Evolutionary conservation across 2,329 filamentous ascomycete genomes (phyloP), one percentile per base, ranked within the genome.

Genomic region (Aspergillus sp.): DNA sequence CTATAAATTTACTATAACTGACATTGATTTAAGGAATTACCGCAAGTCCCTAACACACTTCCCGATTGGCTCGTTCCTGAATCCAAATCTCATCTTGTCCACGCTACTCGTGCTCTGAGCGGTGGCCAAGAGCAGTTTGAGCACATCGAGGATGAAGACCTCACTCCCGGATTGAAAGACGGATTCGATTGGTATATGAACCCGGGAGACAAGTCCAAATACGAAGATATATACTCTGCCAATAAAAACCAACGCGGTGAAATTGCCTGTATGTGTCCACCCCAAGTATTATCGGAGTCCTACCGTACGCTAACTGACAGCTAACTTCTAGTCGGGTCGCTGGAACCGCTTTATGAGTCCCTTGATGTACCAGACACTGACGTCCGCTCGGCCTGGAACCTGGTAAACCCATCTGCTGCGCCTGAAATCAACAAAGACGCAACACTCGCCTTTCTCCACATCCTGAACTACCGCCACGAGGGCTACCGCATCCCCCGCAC

Each of bases 161-260:
- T 96, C 66, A 87, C 88, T 4, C 86, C 87, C 1, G 92, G 92
- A 1, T 81, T 99, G 62, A 96, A 96, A 74, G 92, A 97, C 76
- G 93, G 93, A 12, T 99, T 99, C 75, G 95, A 99, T 75, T 99
- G 95, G 95, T 99, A 99, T 79, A 99, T 99, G 91, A 92, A 87
- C 59, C 95, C 95, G 0, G 77, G 81, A 31, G 93, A 99, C 78
- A 96, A 96, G 78, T 73, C 86, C 63, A 98, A 97, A 77, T 99
- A 99, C 79, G 92, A 97, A 76, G 91, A 93, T 68, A 99, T 99
- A 76, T 99, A 98, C 78, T 90, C 89, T 63, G 92, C 96, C 68
- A 96, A 92, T 78, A 86, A 92, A 60, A 90, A 96, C 75, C 86
- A 88, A 73, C 88, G 93, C 52, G 95, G 95, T 63, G 91, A 96